Evolutionary conservation across 164 flowering plant species (phyloP), one percentile per base, ranked within the genome.

Genomic region (Tetracentron sinense): DNA sequence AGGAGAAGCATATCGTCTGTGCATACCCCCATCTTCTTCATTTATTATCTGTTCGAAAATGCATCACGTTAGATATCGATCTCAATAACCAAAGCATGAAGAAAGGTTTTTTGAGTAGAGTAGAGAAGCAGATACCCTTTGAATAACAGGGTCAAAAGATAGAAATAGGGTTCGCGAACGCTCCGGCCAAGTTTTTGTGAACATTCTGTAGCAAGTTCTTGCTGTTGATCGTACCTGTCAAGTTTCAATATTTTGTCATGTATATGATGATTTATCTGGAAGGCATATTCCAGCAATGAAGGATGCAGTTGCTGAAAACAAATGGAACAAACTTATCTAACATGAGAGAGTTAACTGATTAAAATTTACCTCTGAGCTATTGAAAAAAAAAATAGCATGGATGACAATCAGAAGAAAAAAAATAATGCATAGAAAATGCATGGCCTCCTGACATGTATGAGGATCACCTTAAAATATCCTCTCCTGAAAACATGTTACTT

Each of bases 181-280:
- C 59, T 95, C 99, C 46, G 99, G 99, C 97, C 99, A 95, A 20
- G 99, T 92, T 70, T 83, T 95, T 56, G 90, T 70, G 68, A 95
- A 95, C 97, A 95, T 82, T 74, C 96, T 77, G 66, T 92, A 95
- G 77, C 96, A 90, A 66, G 85, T 84, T 74, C 99, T 83, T 42
- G 99, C 97, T 65, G 87, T 90, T 55, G 97, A 77, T 54, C 99
- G 82, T n/a, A 95, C 99, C 99, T 95, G 76, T 55, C 54, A 56
- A 67, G 59, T 65, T 59, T 20, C 54, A 71, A n/a, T 29, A 56
- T 42, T 16, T 21, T 60, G 42, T 53, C 58, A 53, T 23, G 14
- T 20, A 20, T 17, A 57, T 44, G 28, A 44, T n/a, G n/a, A 54
- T 25, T 53, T 54, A 42, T 47, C 42, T 26, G 22, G 42, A 35